Evolutionary conservation across 2,329 filamentous ascomycete species (phyloP), one percentile per base, ranked within the genome.

Genomic region (Corinectria fuckeliana): DNA sequence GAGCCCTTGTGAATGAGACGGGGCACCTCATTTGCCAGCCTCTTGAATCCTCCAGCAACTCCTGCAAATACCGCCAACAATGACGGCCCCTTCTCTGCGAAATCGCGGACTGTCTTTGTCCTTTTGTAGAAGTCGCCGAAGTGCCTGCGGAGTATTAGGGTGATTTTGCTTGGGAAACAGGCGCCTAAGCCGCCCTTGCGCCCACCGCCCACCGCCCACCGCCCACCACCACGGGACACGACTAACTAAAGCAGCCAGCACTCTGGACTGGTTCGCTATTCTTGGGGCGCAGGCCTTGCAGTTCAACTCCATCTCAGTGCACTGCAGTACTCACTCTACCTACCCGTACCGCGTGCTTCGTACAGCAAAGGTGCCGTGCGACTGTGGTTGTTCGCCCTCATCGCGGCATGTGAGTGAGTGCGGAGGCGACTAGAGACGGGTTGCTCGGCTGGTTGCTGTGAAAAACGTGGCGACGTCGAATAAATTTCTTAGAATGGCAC

Each of bases 221-320:
- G n/a, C 26, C 18, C 36, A 32, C n/a, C n/a, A 39, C 28, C 21
- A 53, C 36, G 20, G 36, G 16, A 42, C 2, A 18, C 39, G 10
- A 14, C 42, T 54, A 58, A 14, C 42, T 54, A 58, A 58, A 58
- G 56, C 56, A 45, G 56, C 50, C 50, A 53, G n/a, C 9, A n/a
- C 8, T 23, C 28, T 34, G 28, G 16, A 18, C 44, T 11, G 23
- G 36, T 9, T 25, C 50, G 21, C 56, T 53, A 58, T 58, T 53
- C 16, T 58, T 52, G 41, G 56, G 50, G 48, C 42, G 26, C 39
- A 23, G n/a, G 39, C 23, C 14, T 36, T 34, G 21, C 21, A 21
- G 28, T 44, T 49, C 36, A 53, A 44, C 44, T 54, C n/a, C 34
- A 28, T 34, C 16, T 21, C 50, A 45, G 44, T 8, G 26, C 26